Evolutionary conservation across 2,329 filamentous ascomycete species (phyloP).

Genomic region (Cladophialophora psammophila): DNA sequence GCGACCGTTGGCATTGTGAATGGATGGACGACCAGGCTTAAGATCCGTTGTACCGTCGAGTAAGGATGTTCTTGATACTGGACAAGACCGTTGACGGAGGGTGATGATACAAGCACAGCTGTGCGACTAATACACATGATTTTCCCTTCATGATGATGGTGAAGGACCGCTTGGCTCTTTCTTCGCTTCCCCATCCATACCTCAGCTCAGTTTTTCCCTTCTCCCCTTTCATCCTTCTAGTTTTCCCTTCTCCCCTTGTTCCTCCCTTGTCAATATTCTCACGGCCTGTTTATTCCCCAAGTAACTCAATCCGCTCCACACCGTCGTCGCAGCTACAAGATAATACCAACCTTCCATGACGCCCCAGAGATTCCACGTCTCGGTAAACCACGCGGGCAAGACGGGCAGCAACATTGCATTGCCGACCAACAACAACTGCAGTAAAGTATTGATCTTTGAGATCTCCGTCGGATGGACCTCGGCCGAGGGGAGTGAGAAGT

Average conservation of each 20-base stretch:
- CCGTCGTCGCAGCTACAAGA: conserved; percentile 83
- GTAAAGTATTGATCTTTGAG: conserved; percentile 80
- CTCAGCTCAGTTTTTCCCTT: neutral
- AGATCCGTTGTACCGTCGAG: neutral
- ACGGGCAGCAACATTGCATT: conserved; percentile 82
- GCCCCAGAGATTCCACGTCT: conserved; percentile 65
- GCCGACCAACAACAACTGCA: conserved; percentile 87
- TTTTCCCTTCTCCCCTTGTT: conserved; percentile 11
- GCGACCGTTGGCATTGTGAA: neutral
- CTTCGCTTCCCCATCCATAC: neutral
- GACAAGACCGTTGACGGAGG: neutral
- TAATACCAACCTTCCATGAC: conserved; percentile 66
- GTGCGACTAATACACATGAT: conserved; percentile 8
- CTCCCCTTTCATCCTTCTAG: neutral
- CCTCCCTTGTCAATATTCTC: conserved; percentile 70
- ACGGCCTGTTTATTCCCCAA: conserved; percentile 90
- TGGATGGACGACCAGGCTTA: neutral
- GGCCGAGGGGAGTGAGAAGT: conserved; percentile 79
- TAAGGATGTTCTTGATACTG: neutral
- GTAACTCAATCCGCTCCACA: conserved; percentile 95
- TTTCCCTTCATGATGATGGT: neutral
- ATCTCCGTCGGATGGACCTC: conserved; percentile 55
- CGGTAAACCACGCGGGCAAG: conserved; percentile 64
- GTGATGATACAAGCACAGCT: conserved; percentile 2
- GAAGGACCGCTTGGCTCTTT: neutral